Evolutionary conservation across 306 rosid species (phyloP), one percentile per base, ranked within the genome.

Genomic region (Fragaria nilgerrensis): DNA sequence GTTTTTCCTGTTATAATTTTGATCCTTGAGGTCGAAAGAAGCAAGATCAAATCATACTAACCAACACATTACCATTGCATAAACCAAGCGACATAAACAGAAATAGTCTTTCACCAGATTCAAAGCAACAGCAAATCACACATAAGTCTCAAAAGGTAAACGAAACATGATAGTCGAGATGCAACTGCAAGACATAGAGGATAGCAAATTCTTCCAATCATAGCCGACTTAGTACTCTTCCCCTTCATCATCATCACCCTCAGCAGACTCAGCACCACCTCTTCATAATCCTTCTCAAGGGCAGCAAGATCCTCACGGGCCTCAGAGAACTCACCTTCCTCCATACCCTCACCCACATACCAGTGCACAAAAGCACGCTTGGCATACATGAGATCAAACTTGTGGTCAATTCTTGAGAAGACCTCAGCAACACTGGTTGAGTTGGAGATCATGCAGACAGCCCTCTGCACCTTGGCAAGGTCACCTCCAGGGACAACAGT

Each of bases 331-430:
- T 93, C 98, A 32, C 98, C 98, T 81, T 93, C 98, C 75, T 93
- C 98, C 98, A 93, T 93, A 49, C 98, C 98, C 86, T 93, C 98
- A 66, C 98, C 98, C 53, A 93, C 98, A 7, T 93, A 93, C 98
- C 98, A 93, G 77, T 93, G 98, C 70, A 93, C 98, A 9, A 91
- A 93, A 17, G 97, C 98, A 5, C 97, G 86, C 85, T 93, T 93
- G 49, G 97, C 89, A 79, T 88, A 93, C 98, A 93, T 91, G 75
- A 93, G 96, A 36, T 93, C 98, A 70, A 93, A 93, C 86, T 91
- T 93, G 77, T 90, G 96, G 58, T 91, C 97, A 43, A 93, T 93
- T 52, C 98, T 84, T 39, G 94, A 85, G 85, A 93, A 93, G 81
- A 93, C 98, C 87, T 93, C 98, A 14, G 97, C 94, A 23, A 93